Conservation (phyloP, 306 rosid genomes). For the Vachellia pachyceras region DNA sequence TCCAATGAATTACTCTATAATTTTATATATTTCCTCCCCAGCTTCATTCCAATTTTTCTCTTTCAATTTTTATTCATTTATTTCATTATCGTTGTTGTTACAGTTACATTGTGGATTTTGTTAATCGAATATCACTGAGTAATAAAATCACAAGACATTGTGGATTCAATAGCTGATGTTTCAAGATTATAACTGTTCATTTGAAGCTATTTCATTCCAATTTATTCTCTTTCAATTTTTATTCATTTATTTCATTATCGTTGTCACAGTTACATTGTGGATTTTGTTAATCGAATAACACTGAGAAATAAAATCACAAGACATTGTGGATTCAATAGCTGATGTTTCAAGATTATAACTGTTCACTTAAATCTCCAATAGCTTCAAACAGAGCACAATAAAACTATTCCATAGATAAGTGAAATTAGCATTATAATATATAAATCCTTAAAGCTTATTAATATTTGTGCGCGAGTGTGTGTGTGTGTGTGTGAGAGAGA, state of each 20-base stretch:
- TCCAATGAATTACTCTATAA: background rate
- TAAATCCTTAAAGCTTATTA: too few species aligned
- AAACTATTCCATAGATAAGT: background rate
- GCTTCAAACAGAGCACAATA: background rate
- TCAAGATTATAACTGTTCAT: too few species aligned
- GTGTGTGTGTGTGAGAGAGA: too few species aligned
- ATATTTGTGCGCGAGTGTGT: too few species aligned
- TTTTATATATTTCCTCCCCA: background rate
- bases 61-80: background rate
- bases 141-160: background rate
- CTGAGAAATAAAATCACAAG: background rate
- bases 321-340: too few species aligned
- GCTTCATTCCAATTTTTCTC: background rate
- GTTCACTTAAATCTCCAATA: background rate
- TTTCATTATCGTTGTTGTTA: background rate
- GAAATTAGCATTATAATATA: too few species aligned
- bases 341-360: too few species aligned
- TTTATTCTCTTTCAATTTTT: background rate
- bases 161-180: too few species aligned
- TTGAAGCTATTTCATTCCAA: too few species aligned
- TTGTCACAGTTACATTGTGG: background rate
- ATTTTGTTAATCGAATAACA: background rate
- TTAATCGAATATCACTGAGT: background rate
- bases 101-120: background rate
- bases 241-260: background rate